Evolutionary conservation across 1,284 basidiomycete species (phyloP).

Genomic region (Agaricales sp.): DNA sequence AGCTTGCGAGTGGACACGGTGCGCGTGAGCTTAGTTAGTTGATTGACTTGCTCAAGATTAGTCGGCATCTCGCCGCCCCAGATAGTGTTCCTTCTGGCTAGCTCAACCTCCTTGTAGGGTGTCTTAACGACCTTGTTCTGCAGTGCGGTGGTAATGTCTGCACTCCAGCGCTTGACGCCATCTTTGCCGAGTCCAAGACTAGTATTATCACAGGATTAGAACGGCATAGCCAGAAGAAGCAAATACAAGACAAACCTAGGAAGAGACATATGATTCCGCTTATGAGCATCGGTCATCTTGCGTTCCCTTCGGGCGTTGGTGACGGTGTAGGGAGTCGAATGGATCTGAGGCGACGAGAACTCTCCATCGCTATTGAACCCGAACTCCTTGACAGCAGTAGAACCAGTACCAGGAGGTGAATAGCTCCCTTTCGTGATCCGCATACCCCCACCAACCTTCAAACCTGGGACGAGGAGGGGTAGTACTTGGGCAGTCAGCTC

Average conservation of each 20-base stretch:
- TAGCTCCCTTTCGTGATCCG: constrained; percentile 37
- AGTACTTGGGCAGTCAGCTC: constrained; percentile 55
- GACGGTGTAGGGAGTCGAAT: constrained; percentile 46
- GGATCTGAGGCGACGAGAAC: constrained; percentile 43
- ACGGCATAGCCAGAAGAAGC: constrained; percentile 1
- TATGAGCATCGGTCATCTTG: constrained; percentile 40
- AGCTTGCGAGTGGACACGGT: constrained; percentile 33
- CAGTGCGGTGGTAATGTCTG: constrained; percentile 37
- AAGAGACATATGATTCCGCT: constrained; percentile 50
- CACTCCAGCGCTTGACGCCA: constrained; percentile 39
- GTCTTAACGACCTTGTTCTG: constrained; percentile 27
- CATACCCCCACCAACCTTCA: constrained; percentile 44
- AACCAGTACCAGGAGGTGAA: constrained; percentile 28
- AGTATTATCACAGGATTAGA: too few relatives aligned
- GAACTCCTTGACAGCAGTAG: constrained; percentile 34
- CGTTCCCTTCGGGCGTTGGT: constrained; percentile 18
- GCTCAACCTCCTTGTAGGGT: constrained; percentile 23
- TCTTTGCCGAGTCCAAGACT: constrained; percentile 60
- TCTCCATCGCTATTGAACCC: constrained; percentile 23
- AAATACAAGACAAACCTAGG: constrained; percentile 35
- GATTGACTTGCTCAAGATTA: constrained; percentile 19
- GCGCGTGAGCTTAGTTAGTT: constrained; percentile 21
- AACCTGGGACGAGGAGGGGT: constrained; percentile 57
- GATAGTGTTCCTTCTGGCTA: constrained; percentile 36
- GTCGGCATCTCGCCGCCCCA: constrained; percentile 31